These are phyloP conservation scores for Knoxdaviesia capensis DNA, from an alignment of 2,329 filamentous ascomycete genomes.

Conservation along the genomic window DNA sequence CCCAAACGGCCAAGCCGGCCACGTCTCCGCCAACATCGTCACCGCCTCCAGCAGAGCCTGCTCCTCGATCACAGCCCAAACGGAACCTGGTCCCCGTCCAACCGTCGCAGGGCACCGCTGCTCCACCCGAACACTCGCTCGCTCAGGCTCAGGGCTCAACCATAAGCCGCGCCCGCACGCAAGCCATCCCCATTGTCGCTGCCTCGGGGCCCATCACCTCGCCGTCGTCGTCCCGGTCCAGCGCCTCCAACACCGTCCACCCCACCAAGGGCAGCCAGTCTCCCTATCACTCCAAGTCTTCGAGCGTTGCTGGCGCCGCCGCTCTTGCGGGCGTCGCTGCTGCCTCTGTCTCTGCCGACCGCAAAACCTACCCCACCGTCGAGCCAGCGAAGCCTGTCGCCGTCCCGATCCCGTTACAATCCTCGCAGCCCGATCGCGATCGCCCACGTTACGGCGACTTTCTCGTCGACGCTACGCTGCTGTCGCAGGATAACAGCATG, in stretches of 20 bases:
- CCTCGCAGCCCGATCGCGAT: constrained; percentile 9
- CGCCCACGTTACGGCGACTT: constrained; percentile 10
- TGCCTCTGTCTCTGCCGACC: constrained; percentile 9
- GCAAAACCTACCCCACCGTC: constrained; percentile 1
- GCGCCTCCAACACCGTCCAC: constrained; percentile 13
- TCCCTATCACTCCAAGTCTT: constrained; percentile 4
- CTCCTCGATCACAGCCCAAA: constrained; percentile 10
- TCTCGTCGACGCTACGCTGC: constrained; percentile 20
- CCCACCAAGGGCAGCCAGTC: constrained; percentile 3
- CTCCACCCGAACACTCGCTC: constrained; percentile 40
- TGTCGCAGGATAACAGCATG: constrained; percentile 31
- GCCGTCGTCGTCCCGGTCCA: constrained; percentile 8
- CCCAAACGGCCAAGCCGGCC: constrained; percentile 3
- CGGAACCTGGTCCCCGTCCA: constrained; percentile 21
- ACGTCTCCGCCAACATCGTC: constrained; percentile 6
- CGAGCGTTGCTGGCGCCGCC: constrained; percentile 9
- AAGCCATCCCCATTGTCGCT: constrained; percentile 26
- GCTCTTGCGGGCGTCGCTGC: constrained; percentile 5
- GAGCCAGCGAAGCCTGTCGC: constrained; percentile 36
- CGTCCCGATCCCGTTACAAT: constrained; percentile 21
- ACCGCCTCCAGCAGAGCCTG: constrained; percentile 1
- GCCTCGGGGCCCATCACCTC: constrained; percentile 27
- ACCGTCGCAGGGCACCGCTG: constrained; percentile 31
- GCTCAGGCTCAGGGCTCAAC: constrained; percentile 39
- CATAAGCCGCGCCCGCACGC: constrained; percentile 22